Evolutionary conservation across 2,329 filamentous ascomycete genomes (phyloP), one percentile per base, ranked within the genome.

Genomic region (Fusarium coffeatum): DNA sequence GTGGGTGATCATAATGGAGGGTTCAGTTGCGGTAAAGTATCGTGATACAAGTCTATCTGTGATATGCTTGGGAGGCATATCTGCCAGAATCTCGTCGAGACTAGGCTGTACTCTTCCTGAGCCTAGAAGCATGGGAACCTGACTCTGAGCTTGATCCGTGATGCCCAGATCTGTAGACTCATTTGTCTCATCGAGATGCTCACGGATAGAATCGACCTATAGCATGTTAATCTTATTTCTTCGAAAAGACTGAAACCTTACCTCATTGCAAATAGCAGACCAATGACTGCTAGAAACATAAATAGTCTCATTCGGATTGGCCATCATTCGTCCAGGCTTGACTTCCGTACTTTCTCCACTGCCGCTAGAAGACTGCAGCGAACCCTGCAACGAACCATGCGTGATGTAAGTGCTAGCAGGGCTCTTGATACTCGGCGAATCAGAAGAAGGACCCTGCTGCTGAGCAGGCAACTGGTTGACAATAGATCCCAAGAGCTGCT

Each of bases 241-340:
- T 6, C 8, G 0, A 3, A 11, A n/a, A 3, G 0, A 22, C 28
- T 30, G 28, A 30, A 2, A 7, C 1, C 34, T 10, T 34, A 70
- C 68, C 49, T 72, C 69, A 10, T 63, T 46, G 1, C 69, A 72
- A 2, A 72, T 69, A 11, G 69, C 69, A 15, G 58, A 54, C 69
- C 69, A 72, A 6, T 72, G 69, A 5, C 65, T 69, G 10, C 65
- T 65, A 10, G 69, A 72, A n/a, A 72, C 69, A 34, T 72, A 72
- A 3, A 72, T 67, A 7, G 64, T 72, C 51, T 72, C 69, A 6
- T 43, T 72, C 1, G 66, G 59, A 12, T 55, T 72, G 2, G 62
- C 58, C 54, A 69, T 54, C 47, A 72, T 50, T 1, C 56, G 53
- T 0, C 69, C 69, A 9, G 61, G 69, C 20, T 67, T 72, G 4